These are phyloP conservation scores for Xylaria venustula DNA, from an alignment of 495 filamentous ascomycete species.

Conservation along the genomic window DNA sequence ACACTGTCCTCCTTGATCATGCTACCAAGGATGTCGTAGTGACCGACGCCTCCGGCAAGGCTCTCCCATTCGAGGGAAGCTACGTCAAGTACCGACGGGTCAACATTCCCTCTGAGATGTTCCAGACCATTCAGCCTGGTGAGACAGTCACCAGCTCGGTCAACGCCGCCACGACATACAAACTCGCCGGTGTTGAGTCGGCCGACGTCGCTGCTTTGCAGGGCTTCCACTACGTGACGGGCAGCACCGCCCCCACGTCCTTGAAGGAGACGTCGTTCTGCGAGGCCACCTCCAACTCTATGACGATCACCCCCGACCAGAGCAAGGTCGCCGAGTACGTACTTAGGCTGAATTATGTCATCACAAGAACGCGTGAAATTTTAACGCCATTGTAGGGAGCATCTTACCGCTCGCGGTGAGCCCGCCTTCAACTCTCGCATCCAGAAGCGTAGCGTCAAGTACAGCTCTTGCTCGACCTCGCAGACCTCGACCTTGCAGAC, in stretches of 20 bases:
- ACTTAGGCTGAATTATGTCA: background rate
- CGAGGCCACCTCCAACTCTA: slow-evolving; percentile 19
- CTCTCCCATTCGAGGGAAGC: slow-evolving; percentile 26
- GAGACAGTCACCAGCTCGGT: slow-evolving; percentile 24
- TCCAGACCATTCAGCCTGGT: slow-evolving; percentile 28
- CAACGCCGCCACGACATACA: slow-evolving; percentile 27
- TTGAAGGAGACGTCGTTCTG: slow-evolving; percentile 18
- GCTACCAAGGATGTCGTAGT: slow-evolving; percentile 28
- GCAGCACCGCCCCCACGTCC: slow-evolving; percentile 20
- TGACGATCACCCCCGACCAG: slow-evolving; percentile 25
- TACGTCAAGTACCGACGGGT: slow-evolving; percentile 29
- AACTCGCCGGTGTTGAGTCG: slow-evolving; percentile 18
- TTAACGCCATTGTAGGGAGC: slow-evolving; percentile 13
- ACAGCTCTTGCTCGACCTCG: slow-evolving; percentile 19
- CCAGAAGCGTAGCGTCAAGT: slow-evolving; percentile 25
- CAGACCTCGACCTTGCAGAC: slow-evolving; percentile 21
- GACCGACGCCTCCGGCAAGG: slow-evolving; percentile 21
- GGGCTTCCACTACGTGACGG: slow-evolving; percentile 27
- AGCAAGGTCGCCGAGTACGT: slow-evolving; percentile 19
- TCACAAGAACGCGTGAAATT: background rate
- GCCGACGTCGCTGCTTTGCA: slow-evolving; percentile 24
- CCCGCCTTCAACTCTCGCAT: slow-evolving; percentile 18
- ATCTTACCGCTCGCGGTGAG: slow-evolving; percentile 15
- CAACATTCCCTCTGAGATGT: slow-evolving; percentile 20
- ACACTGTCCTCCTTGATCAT: slow-evolving; percentile 28